Base-by-base conservation (phyloP, 208 protist genomes). In the Trypanosoma melophagium region DNA sequence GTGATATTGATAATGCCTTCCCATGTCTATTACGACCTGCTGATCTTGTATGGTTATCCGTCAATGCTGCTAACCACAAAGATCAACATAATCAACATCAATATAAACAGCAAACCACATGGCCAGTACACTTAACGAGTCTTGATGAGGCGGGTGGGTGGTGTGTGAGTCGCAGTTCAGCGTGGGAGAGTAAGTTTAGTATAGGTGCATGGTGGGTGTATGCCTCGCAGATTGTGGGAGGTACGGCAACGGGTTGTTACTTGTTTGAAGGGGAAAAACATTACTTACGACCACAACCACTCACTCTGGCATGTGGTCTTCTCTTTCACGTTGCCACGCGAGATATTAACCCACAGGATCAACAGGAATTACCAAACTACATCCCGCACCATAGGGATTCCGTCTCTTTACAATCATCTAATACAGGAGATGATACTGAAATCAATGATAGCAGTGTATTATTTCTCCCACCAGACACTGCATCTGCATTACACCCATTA, bases 181-280 rank as follows among this genome's bases (percentile, higher is more conserved):
- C 98, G 19, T 99, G 98, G 97, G 87, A 97, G 40, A 79, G 77
- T 38, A 99, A 99, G 66, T 83, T 96, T 28, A 82, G 93, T 8
- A 90, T 93, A 5, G 74, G 59, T 35, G 93, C 97, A 0, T 99
- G 91, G 79, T 99, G 97, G 97, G 97, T 99, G 3, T 83, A 97
- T 62, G 74, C 79, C 17, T 91, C 83, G 45, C 84, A 93, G 74
- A 71, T 93, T 70, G 83, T 71, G 2, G 82, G 88, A 13, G 84
- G 81, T 45, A 87, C 76, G 10, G 84, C 78, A 12, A 72, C 56
- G 17, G 83, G 88, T 22, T 66, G 60, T 45, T 91, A 89, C 44
- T 51, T 96, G 38, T 97, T 98, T 69, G 77, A 85, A 84, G 99
- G 86, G 76, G 97, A 77, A 92, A 95, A 55, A 79, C 91, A 71